Base-by-base conservation (phyloP, 495 filamentous ascomycete genomes). In the Penicillium odoratum region DNA sequence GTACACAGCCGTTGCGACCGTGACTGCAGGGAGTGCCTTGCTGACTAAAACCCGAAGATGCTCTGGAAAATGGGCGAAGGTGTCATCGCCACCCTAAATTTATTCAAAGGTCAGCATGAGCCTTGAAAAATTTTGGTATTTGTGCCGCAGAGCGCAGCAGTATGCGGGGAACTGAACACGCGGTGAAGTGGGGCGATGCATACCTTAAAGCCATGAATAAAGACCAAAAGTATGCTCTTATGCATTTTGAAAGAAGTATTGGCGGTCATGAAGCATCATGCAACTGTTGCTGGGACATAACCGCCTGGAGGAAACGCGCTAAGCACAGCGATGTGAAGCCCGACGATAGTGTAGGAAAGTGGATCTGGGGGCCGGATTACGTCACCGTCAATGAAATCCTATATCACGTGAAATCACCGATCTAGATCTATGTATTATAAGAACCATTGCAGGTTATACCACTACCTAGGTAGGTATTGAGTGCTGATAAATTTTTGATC, bases 201-300 rank as follows among this genome's bases (percentile, higher is more conserved):
- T 72, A 93, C 92, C 85, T 98, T 96, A 83, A 98, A 98, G 51
- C 94, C 94, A 72, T 98, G 94, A 50, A 98, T 92, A 74, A 97
- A 98, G 68, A 89, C 91, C 51, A 98, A 75, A 10, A 98, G 75
- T 31, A 98, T 76, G 60, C 90, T 97, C 72, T 92, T 96, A 76
- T 87, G 91, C 88, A 91, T 96, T 43, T 56, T 72, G 18, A 26
- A 4, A 4, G 25, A 7, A 16, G 33, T 26, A 18, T 25, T 45
- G 15, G n/a, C 15, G 16, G 36, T 18, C 48, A 53, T 45, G n/a
- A 18, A 48, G 21, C 44, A 53, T 56, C 48, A 52, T 55, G 43
- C 16, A 31, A 16, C 26, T 43, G 33, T 26, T 34, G 25, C 29
- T 40, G 43, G 52, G 21, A 18, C 55, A 48, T 13, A 46, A 48